phyloP scores from a whole-genome alignment of 441 rosid genomes.

The Erodium texanum region DNA sequence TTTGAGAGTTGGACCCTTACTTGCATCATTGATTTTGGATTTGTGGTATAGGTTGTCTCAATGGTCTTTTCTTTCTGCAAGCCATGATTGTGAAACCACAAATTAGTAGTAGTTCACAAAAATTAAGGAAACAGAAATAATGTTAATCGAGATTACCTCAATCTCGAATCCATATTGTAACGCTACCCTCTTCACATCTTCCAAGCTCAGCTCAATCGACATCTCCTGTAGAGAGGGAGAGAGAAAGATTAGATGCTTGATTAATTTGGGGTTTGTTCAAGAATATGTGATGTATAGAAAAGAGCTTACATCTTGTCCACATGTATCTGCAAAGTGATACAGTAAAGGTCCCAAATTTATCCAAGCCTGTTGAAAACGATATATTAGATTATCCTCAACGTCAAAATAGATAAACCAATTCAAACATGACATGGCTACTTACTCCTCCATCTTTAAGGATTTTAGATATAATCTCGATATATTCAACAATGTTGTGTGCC shows the following conservation, averaged over 20 bases:
- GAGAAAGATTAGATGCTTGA: conserved; percentile 3
- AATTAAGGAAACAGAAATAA: neutral
- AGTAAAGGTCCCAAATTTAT: conserved; percentile 88
- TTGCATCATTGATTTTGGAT: conserved; percentile 92
- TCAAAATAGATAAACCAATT: conserved; percentile 5
- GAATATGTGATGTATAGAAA: conserved; percentile 12
- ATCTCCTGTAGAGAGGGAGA: conserved; percentile 51
- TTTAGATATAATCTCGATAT: conserved; percentile 84
- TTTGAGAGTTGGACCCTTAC: conserved; percentile 31
- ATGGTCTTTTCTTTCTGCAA: conserved; percentile 76
- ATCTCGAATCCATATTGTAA: conserved; percentile 57
- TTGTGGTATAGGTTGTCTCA: conserved; percentile 83
- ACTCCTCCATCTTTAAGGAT: conserved; percentile 94
- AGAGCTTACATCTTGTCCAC: conserved; percentile 74
- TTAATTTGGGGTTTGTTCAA: neutral
- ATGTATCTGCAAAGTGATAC: conserved; percentile 85
- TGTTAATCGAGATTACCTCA: conserved; percentile 34
- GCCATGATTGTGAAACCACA: conserved; percentile 12
- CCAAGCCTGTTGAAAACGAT: conserved; percentile 59
- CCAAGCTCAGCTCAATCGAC: conserved; percentile 92
- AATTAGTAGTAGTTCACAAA: conserved; percentile 1
- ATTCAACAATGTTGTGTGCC: conserved; percentile 84
- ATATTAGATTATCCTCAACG: conserved; percentile 14
- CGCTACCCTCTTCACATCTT: conserved; percentile 85
- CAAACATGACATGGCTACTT: conserved; percentile 27